A percentile compares a stretch with the other conserved stretches of the same genome.
Evolutionary conservation across 2,329 filamentous ascomycete species (phyloP).

Genomic region (Pseudogymnoascus sp.): DNA sequence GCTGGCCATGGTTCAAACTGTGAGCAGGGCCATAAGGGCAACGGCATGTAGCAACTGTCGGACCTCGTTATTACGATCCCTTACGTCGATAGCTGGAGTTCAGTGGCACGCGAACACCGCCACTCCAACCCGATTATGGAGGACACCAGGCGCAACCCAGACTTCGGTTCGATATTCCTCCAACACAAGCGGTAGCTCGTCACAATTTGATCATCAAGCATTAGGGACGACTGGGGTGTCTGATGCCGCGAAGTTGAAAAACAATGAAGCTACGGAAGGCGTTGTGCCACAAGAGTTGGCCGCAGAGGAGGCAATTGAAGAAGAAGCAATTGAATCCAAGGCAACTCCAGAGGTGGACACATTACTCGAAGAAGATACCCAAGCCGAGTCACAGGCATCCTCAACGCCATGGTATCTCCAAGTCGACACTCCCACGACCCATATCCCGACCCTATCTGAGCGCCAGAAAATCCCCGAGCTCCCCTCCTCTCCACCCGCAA

Average conservation of each 20-base stretch:
- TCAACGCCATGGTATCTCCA: slow-evolving; percentile 78
- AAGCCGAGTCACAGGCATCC: background rate
- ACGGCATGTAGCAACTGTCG: slow-evolving; percentile 27
- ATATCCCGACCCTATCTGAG: slow-evolving; percentile 35
- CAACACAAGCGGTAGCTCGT: background rate
- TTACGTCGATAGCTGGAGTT: slow-evolving; percentile 18
- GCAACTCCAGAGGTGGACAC: slow-evolving; percentile 11
- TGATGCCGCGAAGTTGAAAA: background rate
- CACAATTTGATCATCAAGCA: background rate
- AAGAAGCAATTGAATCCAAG: slow-evolving; percentile 16
- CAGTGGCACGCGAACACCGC: slow-evolving; percentile 1
- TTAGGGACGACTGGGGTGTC: background rate
- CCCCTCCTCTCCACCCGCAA: slow-evolving; percentile 50
- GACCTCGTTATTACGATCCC: slow-evolving; percentile 21
- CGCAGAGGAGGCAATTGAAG: background rate
- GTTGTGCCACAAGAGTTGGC: background rate
- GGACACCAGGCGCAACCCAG: slow-evolving; percentile 3
- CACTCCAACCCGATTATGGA: slow-evolving; percentile 1
- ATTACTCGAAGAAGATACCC: slow-evolving; percentile 1
- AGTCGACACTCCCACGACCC: slow-evolving; percentile 42
- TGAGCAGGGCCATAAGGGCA: slow-evolving; percentile 22
- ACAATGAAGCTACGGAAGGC: background rate
- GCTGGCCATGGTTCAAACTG: slow-evolving; percentile 12
- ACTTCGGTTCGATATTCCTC: background rate
- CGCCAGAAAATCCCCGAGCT: slow-evolving; percentile 52